Evolutionary conservation across 345 rosid species (phyloP).

Genomic region (Pugionium dolabratum): DNA sequence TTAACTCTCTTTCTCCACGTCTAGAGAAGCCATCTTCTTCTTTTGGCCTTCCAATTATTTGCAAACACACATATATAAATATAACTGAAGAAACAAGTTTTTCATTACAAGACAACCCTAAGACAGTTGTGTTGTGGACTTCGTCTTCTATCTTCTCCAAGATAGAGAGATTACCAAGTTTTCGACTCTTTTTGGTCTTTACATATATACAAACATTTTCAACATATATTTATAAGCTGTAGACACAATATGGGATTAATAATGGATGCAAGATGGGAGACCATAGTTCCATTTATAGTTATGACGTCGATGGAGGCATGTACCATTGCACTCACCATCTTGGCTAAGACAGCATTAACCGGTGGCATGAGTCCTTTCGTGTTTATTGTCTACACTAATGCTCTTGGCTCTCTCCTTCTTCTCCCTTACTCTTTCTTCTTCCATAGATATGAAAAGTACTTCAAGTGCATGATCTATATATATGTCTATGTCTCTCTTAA

Average conservation of each 20-base stretch:
- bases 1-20: conserved; percentile 38
- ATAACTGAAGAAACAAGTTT: not conserved
- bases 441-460: conserved; percentile 58
- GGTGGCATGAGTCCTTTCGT: conserved; percentile 78
- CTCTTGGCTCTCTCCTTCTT: conserved; percentile 56
- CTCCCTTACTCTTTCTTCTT: conserved; percentile 64
- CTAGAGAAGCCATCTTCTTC: conserved; percentile 20
- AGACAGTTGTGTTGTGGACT: conserved; percentile 35
- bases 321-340: conserved; percentile 65
- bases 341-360: conserved; percentile 62
- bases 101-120: conserved; percentile 33
- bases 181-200: not conserved
- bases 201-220: not conserved
- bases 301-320: conserved; percentile 73
- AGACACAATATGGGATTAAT: conserved; percentile 17
- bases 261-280: conserved; percentile 39
- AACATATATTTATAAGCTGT: not conserved
- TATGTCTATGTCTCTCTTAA: not conserved
- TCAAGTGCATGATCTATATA: not conserved
- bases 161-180: not conserved
- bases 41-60: conserved; percentile 35
- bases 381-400: conserved; percentile 68
- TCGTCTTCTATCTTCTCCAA: conserved; percentile 29
- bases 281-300: conserved; percentile 47
- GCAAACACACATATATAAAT: conserved; percentile 17